Base-by-base conservation (phyloP, 495 filamentous ascomycete genomes). In the Filosporella fistucella region DNA sequence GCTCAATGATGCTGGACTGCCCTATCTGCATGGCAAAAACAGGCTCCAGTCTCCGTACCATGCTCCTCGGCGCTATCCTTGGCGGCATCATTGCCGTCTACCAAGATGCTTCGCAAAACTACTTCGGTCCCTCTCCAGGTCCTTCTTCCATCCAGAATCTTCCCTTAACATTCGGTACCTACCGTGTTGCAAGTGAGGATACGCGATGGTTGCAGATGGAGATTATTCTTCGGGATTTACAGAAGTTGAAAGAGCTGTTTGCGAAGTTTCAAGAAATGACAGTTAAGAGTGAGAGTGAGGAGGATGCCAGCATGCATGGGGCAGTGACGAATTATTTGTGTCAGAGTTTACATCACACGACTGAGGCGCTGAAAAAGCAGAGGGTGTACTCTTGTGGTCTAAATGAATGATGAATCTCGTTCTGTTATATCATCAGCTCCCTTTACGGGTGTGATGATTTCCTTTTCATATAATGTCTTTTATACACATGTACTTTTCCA, bases 1-100 rank as follows among this genome's bases (percentile, higher is more conserved):
- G 71, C 34, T 60, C 63, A 0, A 57, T 58, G 3, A 72, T 75
- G 67, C 64, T 75, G 1, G 57, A 59, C 16, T 75, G 72, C 47
- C 45, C 42, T 5, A 59, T 60, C 23, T 72, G 70, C 52, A 63
- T 69, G 57, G 60, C 52, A 32, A 54, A 61, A n/a, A 64, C 64
- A 4, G 66, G 66, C 2, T 65, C 61, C 1, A 64, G 69, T 43
- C 71, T 69, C 13, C 60, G 64, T 3, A 66, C 67, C 1, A 72
- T 74, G 72, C 61, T 76, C 8, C 60, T 74, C 13, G 67, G 61
- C 1, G 72, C 69, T 1, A 63, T 75, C 14, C 67, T 76, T 11
- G 61, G 65, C 18, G 70, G 73, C 51, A 67, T 74, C 36, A 71
- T 70, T 21, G 68, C 64, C 2, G 65, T 70, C 34, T 74, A 75